A percentile compares a stretch with the other conserved stretches of the same genome.
These are phyloP conservation scores for Leccinum pallidistipes DNA, from an alignment of 1,284 basidiomycete genomes.

Conservation along the genomic window DNA sequence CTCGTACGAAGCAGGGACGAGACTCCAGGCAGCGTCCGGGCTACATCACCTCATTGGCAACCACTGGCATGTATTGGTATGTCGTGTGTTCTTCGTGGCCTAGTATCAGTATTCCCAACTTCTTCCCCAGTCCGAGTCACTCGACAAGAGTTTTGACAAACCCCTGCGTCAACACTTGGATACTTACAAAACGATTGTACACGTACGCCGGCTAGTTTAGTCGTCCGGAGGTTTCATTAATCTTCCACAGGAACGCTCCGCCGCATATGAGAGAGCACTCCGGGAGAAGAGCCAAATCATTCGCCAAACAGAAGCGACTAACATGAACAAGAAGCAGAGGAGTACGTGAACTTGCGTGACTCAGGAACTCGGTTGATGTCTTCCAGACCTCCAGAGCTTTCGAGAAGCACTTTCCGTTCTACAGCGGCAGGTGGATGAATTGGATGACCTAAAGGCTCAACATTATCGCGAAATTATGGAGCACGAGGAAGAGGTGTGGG, in stretches of 20 bases:
- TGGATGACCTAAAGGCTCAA: slow-evolving; percentile 76
- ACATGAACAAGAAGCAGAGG: slow-evolving; percentile 82
- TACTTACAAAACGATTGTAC: slow-evolving; percentile 72
- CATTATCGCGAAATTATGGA: slow-evolving; percentile 90
- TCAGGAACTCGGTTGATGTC: slow-evolving; percentile 14
- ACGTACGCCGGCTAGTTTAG: slow-evolving; percentile 46
- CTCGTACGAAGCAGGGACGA: slow-evolving; percentile 72
- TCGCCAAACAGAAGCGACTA: slow-evolving; percentile 85
- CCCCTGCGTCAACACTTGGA: slow-evolving; percentile 85
- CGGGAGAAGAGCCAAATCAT: slow-evolving; percentile 85
- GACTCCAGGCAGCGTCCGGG: slow-evolving; percentile 83
- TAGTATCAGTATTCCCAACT: slow-evolving; percentile 4
- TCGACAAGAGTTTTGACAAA: slow-evolving; percentile 90
- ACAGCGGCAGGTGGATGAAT: slow-evolving; percentile 86
- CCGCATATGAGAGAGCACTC: slow-evolving; percentile 76
- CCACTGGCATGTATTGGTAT: slow-evolving; percentile 86
- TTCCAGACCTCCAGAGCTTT: slow-evolving; percentile 80
- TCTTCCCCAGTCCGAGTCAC: slow-evolving; percentile 65
- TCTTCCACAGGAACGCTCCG: slow-evolving; percentile 66
- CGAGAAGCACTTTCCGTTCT: slow-evolving; percentile 80
- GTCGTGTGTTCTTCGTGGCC: slow-evolving; percentile 27
- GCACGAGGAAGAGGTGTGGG: slow-evolving; percentile 93
- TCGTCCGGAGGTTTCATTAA: slow-evolving; percentile 3
- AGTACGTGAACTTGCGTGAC: slow-evolving; percentile 50
- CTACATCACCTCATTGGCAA: slow-evolving; percentile 92